Evolutionary conservation across 305 asterid genomes (phyloP).

Genomic region (Fraxinus nigra): DNA sequence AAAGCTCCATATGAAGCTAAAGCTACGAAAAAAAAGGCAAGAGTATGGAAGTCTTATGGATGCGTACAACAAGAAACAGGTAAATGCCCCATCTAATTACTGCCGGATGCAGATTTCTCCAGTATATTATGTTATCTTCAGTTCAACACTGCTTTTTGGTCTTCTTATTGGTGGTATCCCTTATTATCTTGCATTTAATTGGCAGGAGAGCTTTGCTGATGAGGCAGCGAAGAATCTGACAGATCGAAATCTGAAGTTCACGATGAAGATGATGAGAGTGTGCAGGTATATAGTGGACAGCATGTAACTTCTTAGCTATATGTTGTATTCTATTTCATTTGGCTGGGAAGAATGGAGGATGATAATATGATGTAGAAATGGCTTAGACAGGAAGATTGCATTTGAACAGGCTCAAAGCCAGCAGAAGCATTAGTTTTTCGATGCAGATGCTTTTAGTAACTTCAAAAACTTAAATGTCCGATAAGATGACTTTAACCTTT

Average conservation of each 20-base stretch:
- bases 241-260: constrained; percentile 67
- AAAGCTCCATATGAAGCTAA: constrained; percentile 95
- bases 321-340: not conserved
- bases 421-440: not conserved
- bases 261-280: constrained; percentile 64
- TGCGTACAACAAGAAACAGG: constrained; percentile 85
- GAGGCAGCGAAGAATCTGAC: constrained; percentile 71
- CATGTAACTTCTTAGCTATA: not conserved
- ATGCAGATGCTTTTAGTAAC: not conserved
- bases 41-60: constrained; percentile 74
- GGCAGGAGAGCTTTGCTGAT: constrained; percentile 73
- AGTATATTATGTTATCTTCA: not conserved
- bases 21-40: constrained; percentile 71
- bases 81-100: constrained; percentile 7
- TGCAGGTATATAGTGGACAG: constrained; percentile 38
- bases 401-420: not conserved
- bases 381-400: not conserved
- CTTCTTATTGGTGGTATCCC: not conserved
- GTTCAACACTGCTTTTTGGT: not conserved
- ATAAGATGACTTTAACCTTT: not conserved
- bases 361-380: not conserved
- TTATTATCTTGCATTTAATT: constrained; percentile 12
- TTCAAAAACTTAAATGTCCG: not conserved
- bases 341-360: not conserved
- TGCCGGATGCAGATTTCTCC: not conserved